phyloP scores from a whole-genome alignment of 2,329 filamentous ascomycete genomes.

The Verticillium albo-atrum region DNA sequence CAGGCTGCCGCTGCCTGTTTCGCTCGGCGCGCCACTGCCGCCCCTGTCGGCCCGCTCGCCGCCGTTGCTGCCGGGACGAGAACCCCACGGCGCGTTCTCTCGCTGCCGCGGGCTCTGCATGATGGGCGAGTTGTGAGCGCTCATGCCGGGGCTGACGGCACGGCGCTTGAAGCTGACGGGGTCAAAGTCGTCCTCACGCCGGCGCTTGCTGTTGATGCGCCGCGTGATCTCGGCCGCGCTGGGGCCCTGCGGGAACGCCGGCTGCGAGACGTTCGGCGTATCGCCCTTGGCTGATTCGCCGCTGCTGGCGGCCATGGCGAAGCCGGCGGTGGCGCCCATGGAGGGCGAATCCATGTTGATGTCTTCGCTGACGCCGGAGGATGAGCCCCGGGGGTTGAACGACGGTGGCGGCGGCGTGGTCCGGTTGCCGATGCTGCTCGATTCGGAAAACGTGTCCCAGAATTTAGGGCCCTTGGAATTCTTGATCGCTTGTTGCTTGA shows the following conservation, averaged over 20 bases:
- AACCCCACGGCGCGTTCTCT: slow-evolving; percentile 68
- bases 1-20: slow-evolving; percentile 36
- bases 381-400: slow-evolving; percentile 54
- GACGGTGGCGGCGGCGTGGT: slow-evolving; percentile 61
- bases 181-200: slow-evolving; percentile 88
- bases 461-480: slow-evolving; percentile 68
- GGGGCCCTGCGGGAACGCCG: slow-evolving; percentile 34
- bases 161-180: slow-evolving; percentile 83
- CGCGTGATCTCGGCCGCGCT: slow-evolving; percentile 71
- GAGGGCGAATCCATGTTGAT: slow-evolving; percentile 68
- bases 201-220: slow-evolving; percentile 76
- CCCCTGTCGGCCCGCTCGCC: slow-evolving; percentile 43
- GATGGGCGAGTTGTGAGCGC: slow-evolving; percentile 83
- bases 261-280: slow-evolving; percentile 15
- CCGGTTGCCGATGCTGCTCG: slow-evolving; percentile 46
- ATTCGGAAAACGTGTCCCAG: slow-evolving; percentile 76
- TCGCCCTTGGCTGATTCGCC: slow-evolving; percentile 21
- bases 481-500: slow-evolving; percentile 68
- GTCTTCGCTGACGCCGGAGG: slow-evolving; percentile 63
- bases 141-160: slow-evolving; percentile 88
- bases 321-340: slow-evolving; percentile 28
- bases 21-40: slow-evolving; percentile 48
- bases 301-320: slow-evolving; percentile 17
- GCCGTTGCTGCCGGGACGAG: slow-evolving; percentile 58
- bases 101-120: slow-evolving; percentile 78